Evolutionary conservation across 352 stramenopile genomes (phyloP), one percentile per base, ranked within the genome.

Genomic region (Pythium pyrilobum): DNA sequence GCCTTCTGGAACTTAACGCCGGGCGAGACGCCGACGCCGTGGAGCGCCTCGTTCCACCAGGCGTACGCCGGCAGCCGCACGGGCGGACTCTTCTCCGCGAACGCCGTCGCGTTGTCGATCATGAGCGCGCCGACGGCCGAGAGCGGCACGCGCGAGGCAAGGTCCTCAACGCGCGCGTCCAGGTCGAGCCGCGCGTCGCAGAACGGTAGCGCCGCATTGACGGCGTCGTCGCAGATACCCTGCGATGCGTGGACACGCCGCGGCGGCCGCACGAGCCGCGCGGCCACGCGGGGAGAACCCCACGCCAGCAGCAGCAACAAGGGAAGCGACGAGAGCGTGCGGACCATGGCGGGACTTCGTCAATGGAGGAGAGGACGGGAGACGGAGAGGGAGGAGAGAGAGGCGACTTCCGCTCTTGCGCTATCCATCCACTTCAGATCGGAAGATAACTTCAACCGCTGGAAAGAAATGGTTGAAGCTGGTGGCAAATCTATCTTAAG

Each of bases 41-140:
- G 91, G 38, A 97, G 72, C 23, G 68, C 85, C 56, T 97, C 87
- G 47, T 79, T 95, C 83, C 88, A 96, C 85, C 87, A 97, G 61
- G 79, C 53, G 64, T 97, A 97, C 31, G 58, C 56, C 0, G 74
- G 82, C 28, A 97, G 29, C 5, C 63, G 64, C 1, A 80, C 45
- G 1, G 53, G 31, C n/a, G 41, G 52, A 20, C 24, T 54, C 24
- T n/a, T 24, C 13, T 24, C 50, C 2, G 47, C 25, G 7, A 80
- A 36, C 0, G 47, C 61, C 2, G 62, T 62, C 24, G 86, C 69
- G 20, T 81, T 78, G 58, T 93, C 80, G 24, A 84, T 71, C 3
- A 94, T 59, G 3, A 96, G 56, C 9, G 64, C 71, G 34, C 88
- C 70, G 23, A 87, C 85, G 25, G 94, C 77, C 5, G 84, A 54